phyloP scores from a whole-genome alignment of 148 eudicot species.

The Fagopyrum esculentum region DNA sequence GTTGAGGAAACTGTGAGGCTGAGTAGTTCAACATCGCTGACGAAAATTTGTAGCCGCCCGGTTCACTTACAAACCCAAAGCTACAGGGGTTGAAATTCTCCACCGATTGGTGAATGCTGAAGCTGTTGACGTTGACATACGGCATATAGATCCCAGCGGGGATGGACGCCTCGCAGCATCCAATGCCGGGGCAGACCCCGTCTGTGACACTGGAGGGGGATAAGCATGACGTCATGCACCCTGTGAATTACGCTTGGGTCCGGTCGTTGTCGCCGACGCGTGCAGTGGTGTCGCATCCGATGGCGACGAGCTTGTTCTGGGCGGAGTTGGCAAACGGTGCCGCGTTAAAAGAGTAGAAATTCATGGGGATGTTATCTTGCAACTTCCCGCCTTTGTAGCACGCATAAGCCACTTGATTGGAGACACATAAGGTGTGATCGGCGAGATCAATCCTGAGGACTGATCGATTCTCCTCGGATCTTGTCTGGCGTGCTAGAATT shows the following conservation, averaged over 20 bases:
- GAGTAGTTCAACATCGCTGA: neutral
- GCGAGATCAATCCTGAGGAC: neutral
- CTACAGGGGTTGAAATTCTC: neutral
- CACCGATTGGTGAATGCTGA: neutral
- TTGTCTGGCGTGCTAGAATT: neutral
- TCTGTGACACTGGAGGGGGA: no score
- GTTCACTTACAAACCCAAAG: neutral
- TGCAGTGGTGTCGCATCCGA: constrained; percentile 6
- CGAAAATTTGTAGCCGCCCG: neutral
- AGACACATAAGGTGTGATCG: neutral
- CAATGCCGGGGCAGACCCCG: neutral
- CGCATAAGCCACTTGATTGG: neutral
- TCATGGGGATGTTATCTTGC: neutral
- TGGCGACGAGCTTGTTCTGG: neutral
- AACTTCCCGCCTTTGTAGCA: neutral
- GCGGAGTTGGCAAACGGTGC: neutral
- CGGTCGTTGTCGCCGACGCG: neutral
- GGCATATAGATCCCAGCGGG: neutral
- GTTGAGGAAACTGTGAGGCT: neutral
- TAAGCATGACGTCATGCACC: neutral
- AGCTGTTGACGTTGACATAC: neutral
- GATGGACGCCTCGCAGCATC: neutral
- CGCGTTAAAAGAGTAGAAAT: neutral
- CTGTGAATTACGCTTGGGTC: neutral
- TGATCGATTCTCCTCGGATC: neutral